Conservation (phyloP, 345 rosid genomes). For the Rhodamnia argentea region DNA sequence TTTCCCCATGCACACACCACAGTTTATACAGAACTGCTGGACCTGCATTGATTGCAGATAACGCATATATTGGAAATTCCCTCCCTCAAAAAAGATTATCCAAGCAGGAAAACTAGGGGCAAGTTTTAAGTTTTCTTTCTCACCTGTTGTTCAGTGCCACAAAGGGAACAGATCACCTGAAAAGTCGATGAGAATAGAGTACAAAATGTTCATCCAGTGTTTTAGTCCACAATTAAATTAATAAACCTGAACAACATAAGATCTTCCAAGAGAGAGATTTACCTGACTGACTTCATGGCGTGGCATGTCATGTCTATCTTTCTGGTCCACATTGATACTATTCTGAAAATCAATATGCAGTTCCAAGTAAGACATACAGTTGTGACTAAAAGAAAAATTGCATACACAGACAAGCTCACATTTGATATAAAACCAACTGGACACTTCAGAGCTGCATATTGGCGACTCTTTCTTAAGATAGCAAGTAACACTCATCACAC, state of each 20-base stretch:
- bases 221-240: not conserved
- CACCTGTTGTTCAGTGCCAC: constrained; percentile 64
- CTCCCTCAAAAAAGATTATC: not conserved
- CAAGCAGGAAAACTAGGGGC: not conserved
- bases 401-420: not conserved
- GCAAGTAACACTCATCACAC: not conserved
- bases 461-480: not conserved
- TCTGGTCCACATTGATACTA: not conserved
- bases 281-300: constrained; percentile 38
- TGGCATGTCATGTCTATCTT: constrained; percentile 38
- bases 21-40: constrained; percentile 39
- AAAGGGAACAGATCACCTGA: constrained; percentile 71
- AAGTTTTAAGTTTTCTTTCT: constrained; percentile 8
- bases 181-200: not conserved
- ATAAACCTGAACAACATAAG: not conserved
- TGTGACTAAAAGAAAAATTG: not conserved
- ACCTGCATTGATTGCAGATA: constrained; percentile 20
- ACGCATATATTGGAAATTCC: not conserved
- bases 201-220: not conserved
- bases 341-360: not conserved
- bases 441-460: not conserved
- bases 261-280: not conserved
- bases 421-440: not conserved
- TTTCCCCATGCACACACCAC: constrained; percentile 73
- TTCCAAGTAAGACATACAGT: not conserved